phyloP scores from a whole-genome alignment of 2,329 filamentous ascomycete genomes.

The Colletotrichum chrysophilum region DNA sequence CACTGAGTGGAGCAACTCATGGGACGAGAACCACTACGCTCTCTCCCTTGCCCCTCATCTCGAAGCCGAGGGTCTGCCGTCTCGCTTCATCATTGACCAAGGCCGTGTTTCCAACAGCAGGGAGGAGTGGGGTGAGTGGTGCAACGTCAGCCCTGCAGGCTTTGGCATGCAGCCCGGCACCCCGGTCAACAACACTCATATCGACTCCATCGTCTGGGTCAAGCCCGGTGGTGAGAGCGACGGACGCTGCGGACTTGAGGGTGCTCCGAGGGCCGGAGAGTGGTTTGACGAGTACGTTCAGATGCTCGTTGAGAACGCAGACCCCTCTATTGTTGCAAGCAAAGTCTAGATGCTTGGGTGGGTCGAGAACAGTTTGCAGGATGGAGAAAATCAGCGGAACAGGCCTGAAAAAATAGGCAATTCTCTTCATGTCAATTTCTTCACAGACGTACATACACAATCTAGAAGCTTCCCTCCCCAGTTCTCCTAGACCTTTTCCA shows the following conservation, averaged over 20 bases:
- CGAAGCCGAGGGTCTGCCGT: slow-evolving; percentile 41
- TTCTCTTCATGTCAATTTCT: not conserved
- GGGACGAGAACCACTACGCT: slow-evolving; percentile 46
- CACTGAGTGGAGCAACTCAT: slow-evolving; percentile 43
- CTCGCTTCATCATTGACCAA: slow-evolving; percentile 51
- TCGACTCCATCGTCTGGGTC: slow-evolving; percentile 50
- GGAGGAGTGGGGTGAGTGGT: slow-evolving; percentile 48
- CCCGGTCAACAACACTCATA: slow-evolving; percentile 36
- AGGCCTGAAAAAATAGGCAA: not conserved
- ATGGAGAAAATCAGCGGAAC: not conserved
- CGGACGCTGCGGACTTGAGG: slow-evolving; percentile 40
- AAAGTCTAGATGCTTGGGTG: not conserved
- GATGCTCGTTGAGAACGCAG: slow-evolving; percentile 44
- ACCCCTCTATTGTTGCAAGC: slow-evolving; percentile 23
- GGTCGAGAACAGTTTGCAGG: not conserved
- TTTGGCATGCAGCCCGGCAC: slow-evolving; percentile 43
- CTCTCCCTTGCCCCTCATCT: slow-evolving; percentile 41
- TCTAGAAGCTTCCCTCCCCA: not conserved
- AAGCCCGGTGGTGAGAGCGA: slow-evolving; percentile 51
- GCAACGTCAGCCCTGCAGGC: slow-evolving; percentile 44
- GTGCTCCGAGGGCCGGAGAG: slow-evolving; percentile 40
- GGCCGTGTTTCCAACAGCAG: slow-evolving; percentile 45
- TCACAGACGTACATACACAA: not conserved
- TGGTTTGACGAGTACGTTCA: slow-evolving; percentile 49
- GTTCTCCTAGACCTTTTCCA: not conserved